Evolutionary conservation across 352 stramenopile genomes (phyloP).

Genomic region (Peronospora belbahrii): DNA sequence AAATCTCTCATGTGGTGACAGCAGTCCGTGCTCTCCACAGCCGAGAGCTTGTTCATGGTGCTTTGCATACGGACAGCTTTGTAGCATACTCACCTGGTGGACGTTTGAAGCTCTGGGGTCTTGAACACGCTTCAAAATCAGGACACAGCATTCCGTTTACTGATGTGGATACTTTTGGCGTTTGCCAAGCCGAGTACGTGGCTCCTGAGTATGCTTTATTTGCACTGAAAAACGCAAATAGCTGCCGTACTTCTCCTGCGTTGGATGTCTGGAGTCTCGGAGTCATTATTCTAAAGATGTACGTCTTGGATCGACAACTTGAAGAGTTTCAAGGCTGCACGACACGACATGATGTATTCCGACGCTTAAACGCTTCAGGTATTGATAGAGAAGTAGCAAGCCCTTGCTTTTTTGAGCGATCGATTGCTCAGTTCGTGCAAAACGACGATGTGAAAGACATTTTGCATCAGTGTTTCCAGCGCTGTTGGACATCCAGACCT

Average conservation of each 20-base stretch:
- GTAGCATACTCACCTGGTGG: constrained; percentile 30
- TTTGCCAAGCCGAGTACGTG: constrained; percentile 26
- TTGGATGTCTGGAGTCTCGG: constrained; percentile 60
- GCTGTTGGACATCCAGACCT: constrained; percentile 28
- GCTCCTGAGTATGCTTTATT: constrained; percentile 42
- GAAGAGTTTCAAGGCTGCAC: constrained; percentile 42
- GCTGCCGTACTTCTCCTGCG: constrained; percentile 21
- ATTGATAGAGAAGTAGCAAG: constrained; percentile 5
- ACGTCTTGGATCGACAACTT: constrained; percentile 33
- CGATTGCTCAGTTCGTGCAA: constrained; percentile 38
- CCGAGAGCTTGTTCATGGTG: constrained; percentile 45
- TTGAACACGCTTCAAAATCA: constrained; percentile 37
- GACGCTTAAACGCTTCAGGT: constrained; percentile 16
- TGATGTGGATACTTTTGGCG: constrained; percentile 7
- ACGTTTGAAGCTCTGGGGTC: constrained; percentile 36
- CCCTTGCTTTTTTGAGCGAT: constrained; percentile 40
- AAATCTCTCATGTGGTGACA: constrained; percentile 30
- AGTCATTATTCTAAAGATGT: constrained; percentile 49
- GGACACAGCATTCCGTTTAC: constrained; percentile 12
- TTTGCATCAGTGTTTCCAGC: constrained; percentile 33
- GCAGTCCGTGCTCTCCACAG: constrained; percentile 41
- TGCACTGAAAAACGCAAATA: constrained; percentile 20
- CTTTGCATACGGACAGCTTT: constrained; percentile 35
- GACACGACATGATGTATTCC: constrained; percentile 25
- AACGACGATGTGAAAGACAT: constrained; percentile 42